Base-by-base conservation (phyloP, 768 basidiomycete genomes). In the Botryobasidium botryosum region DNA sequence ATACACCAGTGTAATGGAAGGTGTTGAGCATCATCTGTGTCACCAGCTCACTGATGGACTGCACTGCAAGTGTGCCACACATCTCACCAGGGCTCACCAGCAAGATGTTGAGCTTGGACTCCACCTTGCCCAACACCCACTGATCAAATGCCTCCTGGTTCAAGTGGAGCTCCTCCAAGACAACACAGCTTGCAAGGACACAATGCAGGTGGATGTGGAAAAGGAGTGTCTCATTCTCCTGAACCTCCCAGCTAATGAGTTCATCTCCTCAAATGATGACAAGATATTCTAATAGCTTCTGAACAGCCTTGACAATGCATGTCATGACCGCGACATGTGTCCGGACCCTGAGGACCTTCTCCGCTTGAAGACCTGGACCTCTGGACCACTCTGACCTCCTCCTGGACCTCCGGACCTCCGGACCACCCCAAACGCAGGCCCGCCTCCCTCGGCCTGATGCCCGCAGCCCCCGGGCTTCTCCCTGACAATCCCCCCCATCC, bases 11-110 rank as follows among this genome's bases (percentile, higher is more conserved):
- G 32, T 33, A 33, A 33, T 33, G 32, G 32, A 33, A 33, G 12
- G 32, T 33, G 32, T 33, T 33, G 12, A 33, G 32, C 5, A 92
- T 97, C 94, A 99, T 97, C 64, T 99, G 94, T 0, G 94, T 99
- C 4, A 92, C 94, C 0, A 94, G 94, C 67, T 97, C 94, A 61
- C 94, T 94, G 52, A 97, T 99, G 0, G 94, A 97, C 64, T 99
- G 94, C 1, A 92, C 92, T 29, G 92, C 82, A 18, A 97, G 73
- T 0, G 88, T 94, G 36, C 94, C 94, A 52, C 94, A 96, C 94
- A 99, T 99, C 64, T 97, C 94, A 36, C 91, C 90, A 0, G 94
- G 86, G 55, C 92, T 82, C 7, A 74, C 88, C 2, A 92, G 54
- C 2, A 92, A 83, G 53, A 79, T 79, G 57, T 96, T 92, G 69